Evolutionary conservation across 345 rosid genomes (phyloP).

Genomic region (Crucihimalaya himalaica): DNA sequence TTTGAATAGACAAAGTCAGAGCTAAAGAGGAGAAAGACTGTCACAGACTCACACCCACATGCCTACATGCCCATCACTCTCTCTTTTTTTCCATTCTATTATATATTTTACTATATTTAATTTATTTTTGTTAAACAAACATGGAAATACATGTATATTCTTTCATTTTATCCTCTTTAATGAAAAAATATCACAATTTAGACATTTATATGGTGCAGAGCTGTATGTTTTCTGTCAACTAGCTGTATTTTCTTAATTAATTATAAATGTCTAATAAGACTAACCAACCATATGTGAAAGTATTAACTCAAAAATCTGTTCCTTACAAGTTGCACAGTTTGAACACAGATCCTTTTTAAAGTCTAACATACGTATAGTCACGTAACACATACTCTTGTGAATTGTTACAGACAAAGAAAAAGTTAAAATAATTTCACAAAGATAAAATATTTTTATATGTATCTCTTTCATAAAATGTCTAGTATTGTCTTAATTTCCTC

Average conservation of each 20-base stretch:
- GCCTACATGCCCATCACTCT: constrained; percentile 41
- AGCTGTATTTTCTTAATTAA: constrained; percentile 17
- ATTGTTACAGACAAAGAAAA: not conserved
- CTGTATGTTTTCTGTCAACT: constrained; percentile 38
- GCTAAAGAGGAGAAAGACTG: constrained; percentile 33
- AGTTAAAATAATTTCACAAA: not conserved
- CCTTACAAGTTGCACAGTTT: constrained; percentile 23
- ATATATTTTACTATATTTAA: not conserved
- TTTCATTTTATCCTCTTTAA: not conserved
- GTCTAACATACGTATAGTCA: constrained; percentile 9
- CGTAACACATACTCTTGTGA: not conserved
- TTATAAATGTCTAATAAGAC: not conserved
- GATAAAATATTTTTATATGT: not conserved
- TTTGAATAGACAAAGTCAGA: constrained; percentile 41
- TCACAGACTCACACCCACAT: constrained; percentile 42
- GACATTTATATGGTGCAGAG: constrained; percentile 28
- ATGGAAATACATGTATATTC: constrained; percentile 14
- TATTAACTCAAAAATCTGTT: constrained; percentile 24
- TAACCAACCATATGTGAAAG: constrained; percentile 28
- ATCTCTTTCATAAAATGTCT: not conserved
- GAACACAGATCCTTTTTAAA: not conserved
- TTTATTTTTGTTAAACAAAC: not conserved
- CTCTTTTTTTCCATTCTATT: not conserved
- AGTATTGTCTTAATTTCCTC: not conserved
- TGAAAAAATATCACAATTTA: not conserved